These are phyloP conservation scores for Cyclocybe cylindracea DNA, from an alignment of 768 basidiomycete genomes.

Conservation along the genomic window DNA sequence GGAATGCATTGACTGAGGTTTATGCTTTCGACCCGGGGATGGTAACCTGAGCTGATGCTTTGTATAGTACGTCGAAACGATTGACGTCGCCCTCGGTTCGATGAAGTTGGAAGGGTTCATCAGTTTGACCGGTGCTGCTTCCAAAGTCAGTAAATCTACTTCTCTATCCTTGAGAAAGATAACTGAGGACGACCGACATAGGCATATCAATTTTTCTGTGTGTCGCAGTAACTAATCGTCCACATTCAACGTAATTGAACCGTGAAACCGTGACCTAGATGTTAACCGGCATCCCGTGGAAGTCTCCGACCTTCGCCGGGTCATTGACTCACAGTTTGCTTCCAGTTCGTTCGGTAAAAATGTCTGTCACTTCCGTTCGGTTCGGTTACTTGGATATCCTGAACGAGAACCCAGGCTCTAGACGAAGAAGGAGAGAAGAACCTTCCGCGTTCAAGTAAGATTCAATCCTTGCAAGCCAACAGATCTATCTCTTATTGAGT, in stretches of 20 bases:
- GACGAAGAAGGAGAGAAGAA: conserved; percentile 62
- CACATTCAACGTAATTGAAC: conserved; percentile 5
- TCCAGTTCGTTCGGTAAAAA: conserved; percentile 75
- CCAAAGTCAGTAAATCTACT: conserved; percentile 52
- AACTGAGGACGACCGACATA: conserved; percentile 33
- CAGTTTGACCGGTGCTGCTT: conserved; percentile 71
- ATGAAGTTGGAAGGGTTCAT: conserved; percentile 80
- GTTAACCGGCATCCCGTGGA: conserved; percentile 77
- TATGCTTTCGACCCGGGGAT: conserved; percentile 16
- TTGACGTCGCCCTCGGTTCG: conserved; percentile 48
- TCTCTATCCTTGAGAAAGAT: neutral
- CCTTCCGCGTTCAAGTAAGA: conserved; percentile 45
- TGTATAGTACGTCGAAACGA: conserved; percentile 66
- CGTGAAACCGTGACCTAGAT: conserved; percentile 42
- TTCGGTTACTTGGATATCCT: neutral
- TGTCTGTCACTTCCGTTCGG: conserved; percentile 38
- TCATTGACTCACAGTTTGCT: conserved; percentile 66
- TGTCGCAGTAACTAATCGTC: conserved; percentile 20
- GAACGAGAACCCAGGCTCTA: conserved; percentile 48
- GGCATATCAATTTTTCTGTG: conserved; percentile 90
- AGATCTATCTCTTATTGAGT: conserved; percentile 12
- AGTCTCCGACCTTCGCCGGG: conserved; percentile 64
- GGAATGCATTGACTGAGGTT: conserved; percentile 71
- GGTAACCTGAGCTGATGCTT: neutral
- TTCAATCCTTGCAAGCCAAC: neutral